Base-by-base conservation (phyloP, 1,139 yeast genomes). In the Yamadazyma songkhlaensis region DNA sequence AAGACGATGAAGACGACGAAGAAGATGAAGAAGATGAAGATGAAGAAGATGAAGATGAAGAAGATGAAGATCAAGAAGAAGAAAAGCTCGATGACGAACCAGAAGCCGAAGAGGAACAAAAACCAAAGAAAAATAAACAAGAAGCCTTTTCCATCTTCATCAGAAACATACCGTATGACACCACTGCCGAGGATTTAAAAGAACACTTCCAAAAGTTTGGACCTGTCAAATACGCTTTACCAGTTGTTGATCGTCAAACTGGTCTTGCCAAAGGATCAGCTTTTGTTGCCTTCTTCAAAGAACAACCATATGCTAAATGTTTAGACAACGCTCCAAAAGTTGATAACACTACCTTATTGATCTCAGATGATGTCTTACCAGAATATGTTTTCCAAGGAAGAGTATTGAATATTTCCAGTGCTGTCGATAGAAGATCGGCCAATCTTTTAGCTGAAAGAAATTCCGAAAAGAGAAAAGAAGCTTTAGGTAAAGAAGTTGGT, bases 241-340 rank as follows among this genome's bases (percentile, higher is more conserved):
- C 97, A 0, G 98, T 94, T 9, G 72, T 83, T 48, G 99, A 94
- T 56, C 84, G 74, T 54, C 83, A 72, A 40, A 82, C 96, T 2
- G 95, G 95, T 4, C 68, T 87, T 42, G 89, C 98, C 9, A 86
- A 75, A 57, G 99, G 99, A 40, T 84, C 96, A 1, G 99, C 97
- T 0, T 92, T 92, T 57, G 96, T 92, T 31, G 96, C 96, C 0
- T 92, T 92, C 57, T 61, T 58, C 38, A 67, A 73, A 25, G 79
- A 77, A 43, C 79, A 72, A 4, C 78, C 86, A 3, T 86, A 79
- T 51, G 69, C 72, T 24, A 73, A 74, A 38, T 92, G 97, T 63
- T 61, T 90, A 29, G 72, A 72, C 4, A 74, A 79, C 50, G 96
- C 97, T 0, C 97, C 97, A 25, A 73, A 77, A 24, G 73, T 79